Evolutionary conservation across 352 stramenopile species (phyloP).

Genomic region (Pythium apleroticum): DNA sequence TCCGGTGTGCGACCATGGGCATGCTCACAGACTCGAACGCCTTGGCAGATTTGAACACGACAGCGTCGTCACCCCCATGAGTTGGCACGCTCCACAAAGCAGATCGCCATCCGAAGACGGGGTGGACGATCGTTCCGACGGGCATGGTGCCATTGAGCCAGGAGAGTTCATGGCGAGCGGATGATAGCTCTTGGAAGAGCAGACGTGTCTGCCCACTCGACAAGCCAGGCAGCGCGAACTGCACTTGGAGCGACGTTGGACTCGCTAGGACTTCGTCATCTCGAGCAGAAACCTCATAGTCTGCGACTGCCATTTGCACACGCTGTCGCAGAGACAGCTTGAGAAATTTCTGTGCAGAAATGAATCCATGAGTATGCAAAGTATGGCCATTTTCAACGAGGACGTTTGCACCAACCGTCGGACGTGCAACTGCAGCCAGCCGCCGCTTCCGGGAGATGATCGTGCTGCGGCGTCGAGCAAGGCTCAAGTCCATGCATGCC

Average conservation of each 20-base stretch:
- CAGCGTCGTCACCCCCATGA: background rate
- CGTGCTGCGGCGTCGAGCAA: background rate
- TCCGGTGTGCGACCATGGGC: slow-evolving; percentile 1
- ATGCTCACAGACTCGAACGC: slow-evolving; percentile 18
- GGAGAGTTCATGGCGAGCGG: slow-evolving; percentile 17
- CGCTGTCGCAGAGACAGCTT: slow-evolving; percentile 1
- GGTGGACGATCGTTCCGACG: slow-evolving; percentile 3
- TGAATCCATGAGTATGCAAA: background rate
- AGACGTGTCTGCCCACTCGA: slow-evolving; percentile 19
- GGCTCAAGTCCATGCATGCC: background rate
- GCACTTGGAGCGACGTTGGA: slow-evolving; percentile 5
- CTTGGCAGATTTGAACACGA: slow-evolving; percentile 26
- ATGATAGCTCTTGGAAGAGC: slow-evolving; percentile 15
- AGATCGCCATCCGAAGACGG: slow-evolving; percentile 23
- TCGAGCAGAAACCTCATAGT: background rate
- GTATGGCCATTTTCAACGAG: background rate
- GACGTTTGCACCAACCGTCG: slow-evolving; percentile 12
- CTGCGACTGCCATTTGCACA: background rate
- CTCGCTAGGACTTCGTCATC: background rate
- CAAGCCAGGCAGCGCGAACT: slow-evolving; percentile 22
- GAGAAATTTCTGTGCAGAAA: slow-evolving; percentile 12
- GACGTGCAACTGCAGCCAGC: slow-evolving; percentile 4
- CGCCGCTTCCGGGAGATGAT: slow-evolving; percentile 16
- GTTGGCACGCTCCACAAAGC: slow-evolving; percentile 17
- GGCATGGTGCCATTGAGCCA: slow-evolving; percentile 21